Evolutionary conservation across 202 grass and related monocot genomes (phyloP).

Genomic region (Elaeis oleifera): DNA sequence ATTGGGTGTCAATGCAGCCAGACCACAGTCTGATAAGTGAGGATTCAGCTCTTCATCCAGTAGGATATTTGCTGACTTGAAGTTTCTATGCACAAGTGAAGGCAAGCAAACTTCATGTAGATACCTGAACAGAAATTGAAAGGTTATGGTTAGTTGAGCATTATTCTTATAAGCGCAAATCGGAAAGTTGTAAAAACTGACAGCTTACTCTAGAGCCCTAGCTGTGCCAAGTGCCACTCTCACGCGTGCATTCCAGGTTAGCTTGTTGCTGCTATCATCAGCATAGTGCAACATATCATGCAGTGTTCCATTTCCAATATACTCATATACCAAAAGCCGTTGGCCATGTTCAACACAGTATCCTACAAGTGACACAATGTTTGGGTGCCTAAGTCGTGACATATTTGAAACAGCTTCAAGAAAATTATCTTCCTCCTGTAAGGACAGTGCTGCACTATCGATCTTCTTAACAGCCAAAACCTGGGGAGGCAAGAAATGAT

Average conservation of each 20-base stretch:
- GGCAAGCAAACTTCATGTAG: conserved; percentile 98
- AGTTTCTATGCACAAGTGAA: conserved; percentile 86
- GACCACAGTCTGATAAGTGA: conserved; percentile 89
- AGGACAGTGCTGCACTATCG: conserved; percentile 62
- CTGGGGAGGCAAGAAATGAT: conserved; percentile 28
- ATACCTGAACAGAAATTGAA: conserved; percentile 37
- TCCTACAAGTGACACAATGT: conserved; percentile 69
- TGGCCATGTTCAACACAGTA: conserved; percentile 91
- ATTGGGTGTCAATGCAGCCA: conserved; percentile 80
- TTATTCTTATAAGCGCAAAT: too few species aligned
- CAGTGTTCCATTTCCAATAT: conserved; percentile 70
- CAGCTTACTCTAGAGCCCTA: conserved; percentile 89
- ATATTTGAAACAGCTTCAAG: conserved; percentile 90
- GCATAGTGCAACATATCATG: conserved; percentile 80
- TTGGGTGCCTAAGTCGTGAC: conserved; percentile 86
- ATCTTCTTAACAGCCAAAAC: conserved; percentile 95
- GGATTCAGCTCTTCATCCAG: conserved; percentile 91
- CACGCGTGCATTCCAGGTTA: conserved; percentile 89
- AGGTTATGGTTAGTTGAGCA: background rate
- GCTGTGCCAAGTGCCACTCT: conserved; percentile 73
- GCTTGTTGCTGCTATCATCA: conserved; percentile 65
- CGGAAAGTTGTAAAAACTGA: too few species aligned
- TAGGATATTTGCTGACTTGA: conserved; percentile 93
- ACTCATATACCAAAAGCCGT: conserved; percentile 85
- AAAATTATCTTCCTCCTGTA: conserved; percentile 96